Evolutionary conservation across 495 filamentous ascomycete species (phyloP), one percentile per base, ranked within the genome.

Genomic region (Xylaria intraflava): DNA sequence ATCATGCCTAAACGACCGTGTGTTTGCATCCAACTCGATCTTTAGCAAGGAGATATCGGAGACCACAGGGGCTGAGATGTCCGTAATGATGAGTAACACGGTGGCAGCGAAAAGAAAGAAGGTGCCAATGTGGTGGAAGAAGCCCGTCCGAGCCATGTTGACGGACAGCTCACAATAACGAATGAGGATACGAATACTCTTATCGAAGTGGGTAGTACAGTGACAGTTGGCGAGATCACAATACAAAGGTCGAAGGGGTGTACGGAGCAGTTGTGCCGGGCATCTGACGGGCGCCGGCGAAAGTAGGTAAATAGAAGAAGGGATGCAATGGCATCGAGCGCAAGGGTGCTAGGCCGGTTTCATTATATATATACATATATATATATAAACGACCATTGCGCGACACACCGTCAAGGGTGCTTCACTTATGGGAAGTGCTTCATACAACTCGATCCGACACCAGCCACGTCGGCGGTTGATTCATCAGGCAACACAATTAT

Each of bases 51-150:
- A 68, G 31, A 83, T 73, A 62, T 73, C 58, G 42, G 74, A 61
- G 46, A 81, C 68, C 16, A 84, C 76, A 9, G 81, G 81, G 0
- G 80, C 69, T 14, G 80, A 78, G 60, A 84, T 81, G 41, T 77
- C 76, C 46, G 76, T 79, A 55, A 83, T 69, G 51, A 83, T 72
- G 43, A 83, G 69, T 41, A 84, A 70, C 45, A 80, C 65, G 16
- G 73, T 69, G 35, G 79, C 72, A 36, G 66, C 66, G 45, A 84
- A 70, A 56, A 84, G 72, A 54, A 84, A 66, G 55, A 78, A 76
- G n/a, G 79, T 78, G 58, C 81, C 81, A 49, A 83, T 61, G 58
- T 81, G 78, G 67, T 80, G 77, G 60, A 79, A 71, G 60, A 78
- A 72, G 44, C 76, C 72, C 23, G 73, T 80, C 44, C 62, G 55